These are phyloP conservation scores for Cordyceps farinosa DNA, from an alignment of 2,329 filamentous ascomycete genomes.

Conservation along the genomic window DNA sequence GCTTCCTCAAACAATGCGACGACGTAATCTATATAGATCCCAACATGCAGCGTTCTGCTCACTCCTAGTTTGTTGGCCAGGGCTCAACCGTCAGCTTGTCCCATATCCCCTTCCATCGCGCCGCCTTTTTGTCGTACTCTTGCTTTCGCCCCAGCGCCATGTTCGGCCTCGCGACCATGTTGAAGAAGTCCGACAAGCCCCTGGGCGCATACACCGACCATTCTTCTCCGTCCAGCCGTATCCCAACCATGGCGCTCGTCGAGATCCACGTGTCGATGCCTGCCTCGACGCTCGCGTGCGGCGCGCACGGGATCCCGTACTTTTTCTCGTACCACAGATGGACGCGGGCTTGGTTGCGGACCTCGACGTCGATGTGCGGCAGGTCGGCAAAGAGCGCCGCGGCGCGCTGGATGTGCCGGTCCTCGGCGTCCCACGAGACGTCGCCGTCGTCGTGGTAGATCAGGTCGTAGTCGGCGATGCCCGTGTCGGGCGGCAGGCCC, in stretches of 20 bases:
- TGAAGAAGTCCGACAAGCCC: slow-evolving; percentile 35
- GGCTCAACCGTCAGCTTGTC: slow-evolving; percentile 26
- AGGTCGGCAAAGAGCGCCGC: slow-evolving; percentile 30
- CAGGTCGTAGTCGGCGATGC: slow-evolving; percentile 37
- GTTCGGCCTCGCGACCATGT: slow-evolving; percentile 32
- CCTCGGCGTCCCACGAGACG: slow-evolving; percentile 36
- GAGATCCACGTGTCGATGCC: slow-evolving; percentile 35
- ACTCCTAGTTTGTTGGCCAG: slow-evolving; percentile 21
- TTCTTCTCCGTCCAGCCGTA: slow-evolving; percentile 17
- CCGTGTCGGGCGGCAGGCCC: slow-evolving; percentile 27
- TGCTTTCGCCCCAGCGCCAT: slow-evolving; percentile 26
- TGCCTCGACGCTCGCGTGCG: slow-evolving; percentile 29
- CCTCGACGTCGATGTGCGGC: slow-evolving; percentile 30
- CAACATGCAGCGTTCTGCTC: not conserved
- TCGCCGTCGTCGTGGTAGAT: slow-evolving; percentile 34
- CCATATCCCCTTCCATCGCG: slow-evolving; percentile 32
- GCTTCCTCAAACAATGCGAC: too few species aligned
- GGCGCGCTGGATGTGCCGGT: slow-evolving; percentile 31
- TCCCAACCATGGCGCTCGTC: slow-evolving; percentile 33
- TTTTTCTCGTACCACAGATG: slow-evolving; percentile 36
- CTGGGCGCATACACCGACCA: slow-evolving; percentile 36
- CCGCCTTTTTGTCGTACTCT: slow-evolving; percentile 30
- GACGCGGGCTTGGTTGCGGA: slow-evolving; percentile 38
- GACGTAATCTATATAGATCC: not conserved
- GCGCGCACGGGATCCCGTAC: slow-evolving; percentile 30